A percentile compares a stretch with the other conserved stretches of the same genome.
These are phyloP conservation scores for Plasmodium relictum DNA, from an alignment of 169 alveolate species.

Conservation along the genomic window DNA sequence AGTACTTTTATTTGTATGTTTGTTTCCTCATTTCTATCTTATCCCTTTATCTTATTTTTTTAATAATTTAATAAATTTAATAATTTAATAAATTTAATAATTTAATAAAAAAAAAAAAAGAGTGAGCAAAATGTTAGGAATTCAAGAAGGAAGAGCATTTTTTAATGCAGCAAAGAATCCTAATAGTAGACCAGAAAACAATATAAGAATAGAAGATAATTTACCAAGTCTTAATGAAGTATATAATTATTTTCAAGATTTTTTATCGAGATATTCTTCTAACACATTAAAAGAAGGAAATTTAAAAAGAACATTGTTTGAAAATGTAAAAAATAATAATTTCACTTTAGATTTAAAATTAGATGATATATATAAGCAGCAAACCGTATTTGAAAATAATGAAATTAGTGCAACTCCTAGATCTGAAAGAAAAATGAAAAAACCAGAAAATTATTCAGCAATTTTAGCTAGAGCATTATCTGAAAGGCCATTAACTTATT, in stretches of 20 bases:
- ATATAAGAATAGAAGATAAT: conserved; percentile 78
- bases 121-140: conserved; percentile 32
- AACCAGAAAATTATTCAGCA: conserved; percentile 82
- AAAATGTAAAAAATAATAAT: conserved; percentile 85
- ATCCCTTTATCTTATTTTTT: not conserved
- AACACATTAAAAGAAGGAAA: conserved; percentile 86
- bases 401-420: conserved; percentile 79
- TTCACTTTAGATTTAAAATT: conserved; percentile 84
- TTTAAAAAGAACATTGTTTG: conserved; percentile 82
- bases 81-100: no score
- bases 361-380: conserved; percentile 86
- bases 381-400: conserved; percentile 79
- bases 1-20: no score
- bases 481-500: conserved; percentile 84
- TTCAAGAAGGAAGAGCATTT: conserved; percentile 87
- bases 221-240: conserved; percentile 85
- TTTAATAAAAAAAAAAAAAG: not conserved
- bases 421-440: conserved; percentile 75
- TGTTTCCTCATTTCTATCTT: not conserved
- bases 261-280: conserved; percentile 84
- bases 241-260: conserved; percentile 82
- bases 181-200: conserved; percentile 61
- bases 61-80: no score
- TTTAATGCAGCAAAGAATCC: conserved; percentile 79
- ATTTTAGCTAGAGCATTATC: conserved; percentile 85